phyloP scores from a whole-genome alignment of 495 filamentous ascomycete species.

The Penicillium longicatenatum region DNA sequence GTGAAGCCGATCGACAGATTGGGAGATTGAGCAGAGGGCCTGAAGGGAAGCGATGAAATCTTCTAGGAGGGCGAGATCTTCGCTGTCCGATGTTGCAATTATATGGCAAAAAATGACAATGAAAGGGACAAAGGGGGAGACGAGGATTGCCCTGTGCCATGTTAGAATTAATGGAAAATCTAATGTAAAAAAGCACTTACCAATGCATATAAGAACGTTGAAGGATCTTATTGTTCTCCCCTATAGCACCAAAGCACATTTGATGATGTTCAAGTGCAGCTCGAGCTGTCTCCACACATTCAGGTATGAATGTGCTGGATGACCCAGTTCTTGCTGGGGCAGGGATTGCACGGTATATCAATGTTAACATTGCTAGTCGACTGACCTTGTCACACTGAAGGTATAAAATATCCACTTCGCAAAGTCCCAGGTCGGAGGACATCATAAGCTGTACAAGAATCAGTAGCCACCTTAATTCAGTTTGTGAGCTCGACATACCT shows the following conservation, averaged over 20 bases:
- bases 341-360: constrained; percentile 66
- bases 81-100: constrained; percentile 47
- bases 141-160: constrained; percentile 58
- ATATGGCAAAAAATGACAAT: constrained; percentile 72
- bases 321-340: constrained; percentile 34
- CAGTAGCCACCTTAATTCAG: constrained; percentile 2
- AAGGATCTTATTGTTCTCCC: constrained; percentile 43
- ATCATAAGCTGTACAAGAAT: constrained; percentile 21
- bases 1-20: constrained; percentile 59
- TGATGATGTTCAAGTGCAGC: constrained; percentile 56
- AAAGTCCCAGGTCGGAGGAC: constrained; percentile 9
- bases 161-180: background rate
- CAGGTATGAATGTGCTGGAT: constrained; percentile 52
- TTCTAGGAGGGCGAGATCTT: constrained; percentile 54
- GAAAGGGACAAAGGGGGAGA: constrained; percentile 68
- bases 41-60: constrained; percentile 60
- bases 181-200: constrained; percentile 35
- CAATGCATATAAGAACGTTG: constrained; percentile 64
- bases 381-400: constrained; percentile 57
- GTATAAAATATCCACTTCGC: constrained; percentile 46
- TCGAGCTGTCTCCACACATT: constrained; percentile 63
- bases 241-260: constrained; percentile 49
- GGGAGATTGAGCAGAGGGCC: constrained; percentile 51
- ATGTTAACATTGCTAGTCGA: constrained; percentile 53
- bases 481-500: constrained; percentile 19